Evolutionary conservation across 345 rosid genomes (phyloP).

Genomic region (Sisymbrium altissimum): DNA sequence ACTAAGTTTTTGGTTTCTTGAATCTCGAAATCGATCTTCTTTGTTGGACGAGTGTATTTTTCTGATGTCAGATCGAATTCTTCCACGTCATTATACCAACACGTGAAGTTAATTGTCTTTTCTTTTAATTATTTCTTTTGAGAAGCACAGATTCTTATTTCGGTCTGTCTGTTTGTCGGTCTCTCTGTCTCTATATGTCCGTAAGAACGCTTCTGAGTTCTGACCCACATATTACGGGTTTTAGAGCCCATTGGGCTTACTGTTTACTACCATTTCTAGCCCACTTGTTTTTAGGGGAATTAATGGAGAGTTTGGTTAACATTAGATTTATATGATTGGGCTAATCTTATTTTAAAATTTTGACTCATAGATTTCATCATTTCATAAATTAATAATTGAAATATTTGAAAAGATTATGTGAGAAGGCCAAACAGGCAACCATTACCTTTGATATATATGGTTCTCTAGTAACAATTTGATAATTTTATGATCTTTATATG

Average conservation of each 20-base stretch:
- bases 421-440: neutral
- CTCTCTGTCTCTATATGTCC: neutral
- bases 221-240: neutral
- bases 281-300: neutral
- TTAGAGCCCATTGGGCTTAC: constrained; percentile 6
- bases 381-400: neutral
- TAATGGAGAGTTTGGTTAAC: too few species aligned
- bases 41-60: constrained; percentile 5
- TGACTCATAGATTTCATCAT: neutral
- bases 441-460: neutral
- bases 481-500: neutral
- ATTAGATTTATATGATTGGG: neutral
- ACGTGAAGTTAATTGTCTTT: constrained; percentile 23
- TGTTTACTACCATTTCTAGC: neutral
- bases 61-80: constrained; percentile 22
- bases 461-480: neutral
- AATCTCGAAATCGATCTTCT: constrained; percentile 17
- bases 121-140: constrained; percentile 2
- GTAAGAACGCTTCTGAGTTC: neutral
- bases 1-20: constrained; percentile 4
- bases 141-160: constrained; percentile 17
- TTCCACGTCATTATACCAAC: constrained; percentile 26
- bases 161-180: constrained; percentile 29
- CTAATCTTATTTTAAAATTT: neutral
- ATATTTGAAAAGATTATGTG: neutral